Base-by-base conservation (phyloP, 257 asterid species). In the Solanum tarapatanum region DNA sequence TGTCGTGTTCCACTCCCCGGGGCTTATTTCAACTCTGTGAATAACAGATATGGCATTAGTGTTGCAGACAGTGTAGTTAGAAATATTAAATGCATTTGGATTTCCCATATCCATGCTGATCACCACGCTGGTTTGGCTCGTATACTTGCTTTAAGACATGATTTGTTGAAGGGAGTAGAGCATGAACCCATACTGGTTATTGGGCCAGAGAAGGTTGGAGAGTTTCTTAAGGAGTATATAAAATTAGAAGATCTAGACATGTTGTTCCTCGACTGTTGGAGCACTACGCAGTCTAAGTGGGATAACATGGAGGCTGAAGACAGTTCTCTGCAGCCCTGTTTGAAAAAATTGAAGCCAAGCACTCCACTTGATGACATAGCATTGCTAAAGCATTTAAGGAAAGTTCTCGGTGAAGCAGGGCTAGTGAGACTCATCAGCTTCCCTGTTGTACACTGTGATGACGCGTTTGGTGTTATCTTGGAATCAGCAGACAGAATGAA, bases 51-150 rank as follows among this genome's bases (percentile, higher is more conserved):
- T 84, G 99, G 99, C 11, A 87, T 95, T 64, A 89, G 89, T 64
- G 96, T 95, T 51, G 98, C 97, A 11, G 99, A 97, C 26, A 95
- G 92, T 60, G 95, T 93, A 68, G 92, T 97, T 11, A 92, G 90
- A 92, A 91, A 93, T 72, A 88, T 97, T 88, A 93, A 88, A 88
- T 97, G 96, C 74, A 93, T 97, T 55, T 95, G 99, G 99, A 96
- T 97, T 88, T 97, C 99, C 33, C 99, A 97, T 88, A 97, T 97
- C 73, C 99, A 97, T 33, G 99, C 99, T 10, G 99, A 97, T 92
- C 99, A 97, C 87, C 99, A 97, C 55, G 93, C 98, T 0, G 99
- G 99, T 43, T 95, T 97, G 10, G 99, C 98, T 21, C 90, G 99
- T 91, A 93, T 97, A 88, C 97, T 97, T 51, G 92, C 99, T 48